These are phyloP conservation scores for Taphrina flavorubra DNA, from an alignment of 1,139 yeast species.

Conservation along the genomic window DNA sequence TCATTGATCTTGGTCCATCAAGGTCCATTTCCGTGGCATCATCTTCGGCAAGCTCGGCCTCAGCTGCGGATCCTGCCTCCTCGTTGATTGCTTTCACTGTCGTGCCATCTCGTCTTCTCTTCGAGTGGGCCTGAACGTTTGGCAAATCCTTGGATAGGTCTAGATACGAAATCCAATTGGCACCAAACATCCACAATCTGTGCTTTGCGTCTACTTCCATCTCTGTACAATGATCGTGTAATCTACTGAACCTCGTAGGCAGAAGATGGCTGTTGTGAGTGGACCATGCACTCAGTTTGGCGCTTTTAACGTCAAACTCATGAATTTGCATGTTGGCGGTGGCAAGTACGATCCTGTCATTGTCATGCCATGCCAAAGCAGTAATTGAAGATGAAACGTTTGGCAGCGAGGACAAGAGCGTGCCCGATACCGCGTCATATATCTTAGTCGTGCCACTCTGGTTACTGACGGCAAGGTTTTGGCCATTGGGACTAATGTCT, in stretches of 20 bases:
- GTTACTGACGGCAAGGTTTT: slow-evolving; percentile 62
- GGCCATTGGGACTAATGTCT: slow-evolving; percentile 57
- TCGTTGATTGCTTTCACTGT: slow-evolving; percentile 17
- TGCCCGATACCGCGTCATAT: slow-evolving; percentile 50
- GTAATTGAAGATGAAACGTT: slow-evolving; percentile 67
- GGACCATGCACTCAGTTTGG: slow-evolving; percentile 74
- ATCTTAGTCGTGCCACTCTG: slow-evolving; percentile 71
- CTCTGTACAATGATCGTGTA: slow-evolving; percentile 77
- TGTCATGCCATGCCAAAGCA: slow-evolving; percentile 62
- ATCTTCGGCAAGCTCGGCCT: slow-evolving; percentile 38
- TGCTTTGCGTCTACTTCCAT: slow-evolving; percentile 56
- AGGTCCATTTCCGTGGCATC: slow-evolving; percentile 17
- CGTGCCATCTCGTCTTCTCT: slow-evolving; percentile 9
- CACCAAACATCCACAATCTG: slow-evolving; percentile 79
- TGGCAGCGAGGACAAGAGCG: slow-evolving; percentile 51
- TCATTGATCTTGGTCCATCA: slow-evolving; percentile 16
- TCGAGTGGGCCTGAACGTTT: not conserved
- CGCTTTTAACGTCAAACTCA: slow-evolving; percentile 61
- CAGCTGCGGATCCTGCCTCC: not conserved
- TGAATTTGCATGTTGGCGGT: slow-evolving; percentile 76
- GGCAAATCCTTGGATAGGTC: slow-evolving; percentile 71
- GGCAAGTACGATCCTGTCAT: slow-evolving; percentile 54
- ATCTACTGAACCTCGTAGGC: slow-evolving; percentile 66
- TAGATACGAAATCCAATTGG: slow-evolving; percentile 80
- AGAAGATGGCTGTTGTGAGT: slow-evolving; percentile 72